Evolutionary conservation across 2,329 filamentous ascomycete species (phyloP), one percentile per base, ranked within the genome.

Genomic region (Cercospora zeina): DNA sequence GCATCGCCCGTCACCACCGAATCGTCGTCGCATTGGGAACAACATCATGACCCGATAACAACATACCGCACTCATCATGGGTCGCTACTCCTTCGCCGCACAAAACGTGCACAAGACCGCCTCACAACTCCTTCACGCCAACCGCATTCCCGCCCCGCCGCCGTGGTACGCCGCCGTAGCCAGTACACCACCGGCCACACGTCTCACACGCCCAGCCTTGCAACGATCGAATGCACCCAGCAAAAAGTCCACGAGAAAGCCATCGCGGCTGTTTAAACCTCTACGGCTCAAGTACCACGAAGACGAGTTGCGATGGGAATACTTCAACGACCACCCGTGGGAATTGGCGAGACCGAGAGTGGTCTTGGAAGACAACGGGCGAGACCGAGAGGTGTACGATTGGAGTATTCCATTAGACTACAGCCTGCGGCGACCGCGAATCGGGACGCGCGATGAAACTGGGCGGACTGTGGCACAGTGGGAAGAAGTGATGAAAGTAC

Each of bases 291-390:
- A 79, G 58, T 97, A 95, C 75, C 85, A 89, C 63, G 95, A 99
- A 76, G 95, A 99, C 77, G 77, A 80, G 63, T 81, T 99, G 72
- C 88, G 95, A 66, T 82, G 79, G 68, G 85, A 87, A 30, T 99
- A 97, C 79, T 99, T 90, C 80, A 86, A 83, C 72, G 93, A 99
- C 76, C 95, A 99, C 75, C 95, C 95, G 4, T 99, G 95, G 95
- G 95, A 99, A 78, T 80, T 99, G 73, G 95, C 95, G 16, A 84
- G 93, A 65, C 95, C 95, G 59, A 84, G 91, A 69, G 82, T 96
- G 62, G 81, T 99, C 51, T 79, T 97, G 9, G 95, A 99, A 78
- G 81, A 87, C 69, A 89, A 93, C 71, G 95, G 95, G 58, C 89
- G 89, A 73, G 93, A 99, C 73, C 81, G 85, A 56, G 85, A 88